phyloP scores from a whole-genome alignment of 257 asterid species.

The Solanum virginianum region DNA sequence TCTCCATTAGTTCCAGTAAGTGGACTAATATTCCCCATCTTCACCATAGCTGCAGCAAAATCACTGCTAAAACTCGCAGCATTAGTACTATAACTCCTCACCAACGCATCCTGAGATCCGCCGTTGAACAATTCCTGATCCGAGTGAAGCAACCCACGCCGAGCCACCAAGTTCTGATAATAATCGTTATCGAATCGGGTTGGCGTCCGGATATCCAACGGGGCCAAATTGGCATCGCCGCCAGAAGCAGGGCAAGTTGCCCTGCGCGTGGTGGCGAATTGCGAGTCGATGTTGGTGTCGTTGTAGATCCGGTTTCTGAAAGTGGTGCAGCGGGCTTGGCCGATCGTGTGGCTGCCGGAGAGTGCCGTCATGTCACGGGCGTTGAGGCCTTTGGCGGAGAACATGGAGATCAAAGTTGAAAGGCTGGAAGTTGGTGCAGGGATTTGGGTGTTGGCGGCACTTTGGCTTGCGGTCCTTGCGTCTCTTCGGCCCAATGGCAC shows the following conservation, averaged over 20 bases:
- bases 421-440: slow-evolving; percentile 30
- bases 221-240: slow-evolving; percentile 31
- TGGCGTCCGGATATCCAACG: slow-evolving; percentile 26
- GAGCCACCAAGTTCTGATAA: slow-evolving; percentile 25
- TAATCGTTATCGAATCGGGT: slow-evolving; percentile 35
- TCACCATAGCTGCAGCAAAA: slow-evolving; percentile 55
- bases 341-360: slow-evolving; percentile 62
- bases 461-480: slow-evolving; percentile 41
- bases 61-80: slow-evolving; percentile 19
- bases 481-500: slow-evolving; percentile 56
- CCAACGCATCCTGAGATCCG: slow-evolving; percentile 43
- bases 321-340: slow-evolving; percentile 37
- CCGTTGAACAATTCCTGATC: slow-evolving; percentile 60
- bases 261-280: slow-evolving; percentile 33
- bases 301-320: slow-evolving; percentile 50
- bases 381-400: slow-evolving; percentile 31
- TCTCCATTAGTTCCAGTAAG: slow-evolving; percentile 53
- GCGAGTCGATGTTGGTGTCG: slow-evolving; percentile 43
- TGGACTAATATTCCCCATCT: slow-evolving; percentile 61
- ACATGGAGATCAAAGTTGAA: slow-evolving; percentile 24
- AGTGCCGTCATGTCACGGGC: slow-evolving; percentile 56
- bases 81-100: slow-evolving; percentile 20
- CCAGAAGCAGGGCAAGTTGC: slow-evolving; percentile 39
- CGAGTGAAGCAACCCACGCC: slow-evolving; percentile 51
- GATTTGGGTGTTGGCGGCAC: slow-evolving; percentile 33